Percentiles rank a stretch among this genome's conserved stretches.
Evolutionary conservation across 768 basidiomycete species (phyloP).

Genomic region (Lanmaoa rubissima): DNA sequence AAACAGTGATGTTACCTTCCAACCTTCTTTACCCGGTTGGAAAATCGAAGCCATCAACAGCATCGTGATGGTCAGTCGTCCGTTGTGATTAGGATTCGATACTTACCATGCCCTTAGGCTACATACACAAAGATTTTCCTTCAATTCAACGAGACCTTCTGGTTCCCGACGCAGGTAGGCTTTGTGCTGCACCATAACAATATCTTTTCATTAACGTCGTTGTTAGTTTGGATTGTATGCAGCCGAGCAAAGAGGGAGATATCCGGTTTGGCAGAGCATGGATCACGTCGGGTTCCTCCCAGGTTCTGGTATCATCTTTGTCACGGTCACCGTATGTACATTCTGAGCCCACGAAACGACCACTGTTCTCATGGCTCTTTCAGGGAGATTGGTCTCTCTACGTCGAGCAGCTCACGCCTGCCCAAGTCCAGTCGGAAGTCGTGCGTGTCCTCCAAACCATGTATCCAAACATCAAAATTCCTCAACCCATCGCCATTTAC

Average conservation of each 20-base stretch:
- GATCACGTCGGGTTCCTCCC: slow-evolving; percentile 58
- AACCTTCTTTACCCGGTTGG: slow-evolving; percentile 55
- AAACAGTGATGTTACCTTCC: slow-evolving; percentile 55
- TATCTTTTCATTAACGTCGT: neutral
- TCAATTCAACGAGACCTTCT: slow-evolving; percentile 60
- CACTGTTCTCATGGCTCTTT: neutral
- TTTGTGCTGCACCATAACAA: neutral
- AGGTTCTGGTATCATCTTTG: slow-evolving; percentile 49
- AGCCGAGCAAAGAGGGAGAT: slow-evolving; percentile 53
- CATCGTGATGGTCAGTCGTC: slow-evolving; percentile 50
- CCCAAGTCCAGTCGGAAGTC: slow-evolving; percentile 49
- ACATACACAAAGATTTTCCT: slow-evolving; percentile 71
- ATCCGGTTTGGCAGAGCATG: slow-evolving; percentile 66
- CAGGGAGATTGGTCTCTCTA: slow-evolving; percentile 61
- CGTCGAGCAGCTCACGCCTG: slow-evolving; percentile 50
- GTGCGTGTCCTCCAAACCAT: slow-evolving; percentile 53
- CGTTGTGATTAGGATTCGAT: neutral
- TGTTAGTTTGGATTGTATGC: slow-evolving; percentile 49
- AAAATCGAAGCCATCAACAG: slow-evolving; percentile 64
- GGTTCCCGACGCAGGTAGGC: slow-evolving; percentile 46
- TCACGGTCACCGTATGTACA: slow-evolving; percentile 25
- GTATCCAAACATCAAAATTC: slow-evolving; percentile 53
- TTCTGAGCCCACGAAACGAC: neutral
- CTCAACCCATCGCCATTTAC: slow-evolving; percentile 54
- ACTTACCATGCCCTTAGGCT: slow-evolving; percentile 28